Conservation (phyloP, 257 asterid species). For the Fraxinus americana region DNA sequence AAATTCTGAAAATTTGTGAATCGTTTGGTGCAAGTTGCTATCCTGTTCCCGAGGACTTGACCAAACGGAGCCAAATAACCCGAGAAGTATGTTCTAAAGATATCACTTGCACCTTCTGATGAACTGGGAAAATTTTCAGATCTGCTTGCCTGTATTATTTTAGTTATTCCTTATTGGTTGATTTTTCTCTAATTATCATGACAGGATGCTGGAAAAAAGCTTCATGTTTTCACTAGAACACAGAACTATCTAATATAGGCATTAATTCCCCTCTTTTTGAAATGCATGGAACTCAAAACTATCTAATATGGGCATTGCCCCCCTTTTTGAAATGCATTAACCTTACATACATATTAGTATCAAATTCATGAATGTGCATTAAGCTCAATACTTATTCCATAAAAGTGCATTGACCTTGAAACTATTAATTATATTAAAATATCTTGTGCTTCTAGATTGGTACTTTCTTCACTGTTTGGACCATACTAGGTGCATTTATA, state of each 20-base stretch:
- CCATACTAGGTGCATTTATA: conserved; percentile 11
- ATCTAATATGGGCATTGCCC: conserved; percentile 10
- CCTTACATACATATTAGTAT: conserved; percentile 8
- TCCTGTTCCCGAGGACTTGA: conserved; percentile 89
- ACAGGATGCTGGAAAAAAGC: not conserved
- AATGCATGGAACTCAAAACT: conserved; percentile 4
- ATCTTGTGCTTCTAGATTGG: conserved; percentile 24
- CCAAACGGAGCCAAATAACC: conserved; percentile 79
- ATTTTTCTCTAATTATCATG: not conserved
- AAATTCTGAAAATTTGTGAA: conserved; percentile 92
- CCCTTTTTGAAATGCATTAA: conserved; percentile 6
- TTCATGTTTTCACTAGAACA: not conserved
- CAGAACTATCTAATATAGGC: conserved; percentile 2
- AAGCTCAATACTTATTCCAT: conserved; percentile 4
- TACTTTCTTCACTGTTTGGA: conserved; percentile 10
- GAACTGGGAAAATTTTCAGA: conserved; percentile 21
- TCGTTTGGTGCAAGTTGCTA: conserved; percentile 97
- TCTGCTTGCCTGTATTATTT: conserved; percentile 9
- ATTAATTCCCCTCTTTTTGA: conserved; percentile 6
- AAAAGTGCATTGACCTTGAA: not conserved
- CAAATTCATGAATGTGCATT: not conserved
- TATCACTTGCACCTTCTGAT: conserved; percentile 28
- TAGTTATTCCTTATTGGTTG: not conserved
- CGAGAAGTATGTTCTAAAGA: conserved; percentile 68
- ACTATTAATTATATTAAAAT: conserved; percentile 5